phyloP scores from a whole-genome alignment of 2,329 filamentous ascomycete species.

The Cyclaneusma minus region DNA sequence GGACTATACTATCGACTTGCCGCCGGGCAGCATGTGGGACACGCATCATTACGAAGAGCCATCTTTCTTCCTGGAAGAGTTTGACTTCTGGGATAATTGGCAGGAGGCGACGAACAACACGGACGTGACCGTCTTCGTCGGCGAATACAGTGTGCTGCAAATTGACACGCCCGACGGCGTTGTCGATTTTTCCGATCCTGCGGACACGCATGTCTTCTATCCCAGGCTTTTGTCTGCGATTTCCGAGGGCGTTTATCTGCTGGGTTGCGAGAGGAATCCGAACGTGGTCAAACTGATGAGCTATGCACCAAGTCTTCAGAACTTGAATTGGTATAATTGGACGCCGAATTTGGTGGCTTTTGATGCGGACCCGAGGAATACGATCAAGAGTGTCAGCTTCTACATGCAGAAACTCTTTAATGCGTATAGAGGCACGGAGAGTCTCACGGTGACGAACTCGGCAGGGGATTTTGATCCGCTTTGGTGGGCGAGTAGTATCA shows the following conservation, averaged over 20 bases:
- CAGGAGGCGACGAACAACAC: conserved; percentile 5
- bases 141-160: conserved; percentile 10
- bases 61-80: conserved; percentile 6
- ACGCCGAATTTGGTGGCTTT: conserved; percentile 12
- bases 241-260: conserved; percentile 10
- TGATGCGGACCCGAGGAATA: conserved; percentile 9
- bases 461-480: conserved; percentile 10
- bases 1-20: conserved; percentile 3
- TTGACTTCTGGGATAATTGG: conserved; percentile 10
- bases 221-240: conserved; percentile 8
- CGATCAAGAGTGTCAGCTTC: conserved; percentile 10
- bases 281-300: conserved; percentile 20
- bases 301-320: conserved; percentile 22
- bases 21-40: conserved; percentile 6
- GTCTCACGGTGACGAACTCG: conserved; percentile 8
- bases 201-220: conserved; percentile 8
- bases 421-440: conserved; percentile 9
- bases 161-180: conserved; percentile 6
- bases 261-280: conserved; percentile 18
- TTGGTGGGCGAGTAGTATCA: conserved; percentile 18
- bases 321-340: conserved; percentile 18
- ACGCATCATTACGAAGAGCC: conserved; percentile 9
- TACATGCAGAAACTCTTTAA: conserved; percentile 15
- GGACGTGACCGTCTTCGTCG: conserved; percentile 9
- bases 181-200: conserved; percentile 6